phyloP scores from a whole-genome alignment of 257 asterid genomes.

The Jacaranda mimosifolia region DNA sequence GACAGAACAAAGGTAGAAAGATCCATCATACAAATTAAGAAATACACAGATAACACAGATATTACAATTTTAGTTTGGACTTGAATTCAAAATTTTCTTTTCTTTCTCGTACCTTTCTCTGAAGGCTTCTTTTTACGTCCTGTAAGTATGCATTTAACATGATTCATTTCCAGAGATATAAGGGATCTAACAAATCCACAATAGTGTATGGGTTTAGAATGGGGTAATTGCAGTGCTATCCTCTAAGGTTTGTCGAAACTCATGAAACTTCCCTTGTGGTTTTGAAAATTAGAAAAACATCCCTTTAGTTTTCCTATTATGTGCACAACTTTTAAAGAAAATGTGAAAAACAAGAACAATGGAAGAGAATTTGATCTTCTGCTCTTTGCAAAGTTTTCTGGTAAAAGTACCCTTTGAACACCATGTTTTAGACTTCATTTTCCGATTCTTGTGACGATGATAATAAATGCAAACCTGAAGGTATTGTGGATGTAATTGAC shows the following conservation, averaged over 20 bases:
- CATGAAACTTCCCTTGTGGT: neutral
- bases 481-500: neutral
- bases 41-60: slow-evolving; percentile 8
- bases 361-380: no score
- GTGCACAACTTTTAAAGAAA: no score
- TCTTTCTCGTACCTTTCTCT: neutral
- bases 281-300: neutral
- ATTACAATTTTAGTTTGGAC: slow-evolving; percentile 7
- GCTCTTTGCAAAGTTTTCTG: no score
- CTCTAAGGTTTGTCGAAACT: neutral
- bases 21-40: slow-evolving; percentile 15
- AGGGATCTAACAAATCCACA: neutral
- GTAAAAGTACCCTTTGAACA: no score
- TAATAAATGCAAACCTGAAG: neutral
- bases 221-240: neutral
- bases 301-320: neutral
- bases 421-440: no score
- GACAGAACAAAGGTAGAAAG: slow-evolving; percentile 94
- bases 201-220: slow-evolving; percentile 11
- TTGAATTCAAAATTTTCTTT: slow-evolving; percentile 10
- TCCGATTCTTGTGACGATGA: no score
- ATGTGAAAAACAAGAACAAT: no score
- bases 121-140: slow-evolving; percentile 20
- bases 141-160: neutral
- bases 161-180: slow-evolving; percentile 3